Percentiles rank a stretch among this genome's conserved stretches.
Conservation (phyloP, 805 yeast species). For the Metschnikowia santaceciliae region DNA sequence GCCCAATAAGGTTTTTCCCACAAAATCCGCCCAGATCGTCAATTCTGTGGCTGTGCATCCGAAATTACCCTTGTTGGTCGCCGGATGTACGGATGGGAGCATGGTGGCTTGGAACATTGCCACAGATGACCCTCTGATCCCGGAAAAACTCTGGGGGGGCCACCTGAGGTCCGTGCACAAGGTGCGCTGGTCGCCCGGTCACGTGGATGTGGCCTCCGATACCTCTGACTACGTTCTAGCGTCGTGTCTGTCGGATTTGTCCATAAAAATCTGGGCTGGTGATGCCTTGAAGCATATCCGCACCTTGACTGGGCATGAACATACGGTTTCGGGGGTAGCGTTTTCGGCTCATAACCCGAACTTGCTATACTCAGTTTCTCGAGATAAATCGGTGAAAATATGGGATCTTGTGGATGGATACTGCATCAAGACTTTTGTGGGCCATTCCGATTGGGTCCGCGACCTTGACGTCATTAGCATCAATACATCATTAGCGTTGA, state of each 20-base stretch:
- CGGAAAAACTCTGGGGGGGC: constrained; percentile 63
- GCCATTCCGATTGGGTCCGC: constrained; percentile 90
- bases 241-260: constrained; percentile 49
- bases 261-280: constrained; percentile 71
- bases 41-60: constrained; percentile 73
- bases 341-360: constrained; percentile 47
- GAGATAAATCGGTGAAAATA: constrained; percentile 56
- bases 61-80: constrained; percentile 55
- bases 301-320: constrained; percentile 81
- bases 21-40: constrained; percentile 54
- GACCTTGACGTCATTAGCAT: constrained; percentile 43
- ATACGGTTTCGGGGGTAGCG: constrained; percentile 64
- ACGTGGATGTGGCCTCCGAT: constrained; percentile 25
- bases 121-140: constrained; percentile 51
- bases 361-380: constrained; percentile 55
- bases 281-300: constrained; percentile 49
- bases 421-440: constrained; percentile 60
- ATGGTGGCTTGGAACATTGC: constrained; percentile 65
- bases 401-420: constrained; percentile 72
- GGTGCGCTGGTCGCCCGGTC: constrained; percentile 47
- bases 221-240: constrained; percentile 35
- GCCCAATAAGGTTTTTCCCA: constrained; percentile 42
- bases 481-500: constrained; percentile 12
- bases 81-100: constrained; percentile 70
- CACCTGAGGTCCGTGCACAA: constrained; percentile 69